These are phyloP conservation scores for Pseudognaphalium luteoalbum DNA, from an alignment of 129 eudicot genomes.

Conservation along the genomic window DNA sequence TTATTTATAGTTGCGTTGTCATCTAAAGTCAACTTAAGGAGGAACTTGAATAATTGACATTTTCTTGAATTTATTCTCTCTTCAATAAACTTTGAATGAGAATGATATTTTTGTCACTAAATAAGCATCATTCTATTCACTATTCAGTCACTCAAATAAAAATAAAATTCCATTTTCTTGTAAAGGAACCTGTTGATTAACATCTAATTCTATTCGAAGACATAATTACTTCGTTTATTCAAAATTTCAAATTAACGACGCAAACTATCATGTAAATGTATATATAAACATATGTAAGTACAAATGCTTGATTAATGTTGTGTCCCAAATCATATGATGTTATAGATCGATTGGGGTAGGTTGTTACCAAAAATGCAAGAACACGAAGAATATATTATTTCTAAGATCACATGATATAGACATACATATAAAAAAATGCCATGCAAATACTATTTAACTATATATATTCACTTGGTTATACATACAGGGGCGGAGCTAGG, in stretches of 20 bases:
- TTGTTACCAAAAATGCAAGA: constrained; percentile 25
- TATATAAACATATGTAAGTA: neutral
- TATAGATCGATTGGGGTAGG: neutral
- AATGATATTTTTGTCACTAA: neutral
- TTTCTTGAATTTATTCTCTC: constrained; percentile 16
- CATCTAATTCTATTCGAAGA: neutral
- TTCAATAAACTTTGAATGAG: neutral
- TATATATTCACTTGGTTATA: neutral
- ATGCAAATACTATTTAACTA: constrained; percentile 21
- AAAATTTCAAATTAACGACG: no score
- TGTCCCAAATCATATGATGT: neutral
- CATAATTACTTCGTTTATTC: neutral
- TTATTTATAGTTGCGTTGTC: neutral
- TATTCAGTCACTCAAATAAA: neutral
- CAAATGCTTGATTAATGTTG: no score
- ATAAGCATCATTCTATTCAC: neutral
- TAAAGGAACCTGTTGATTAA: neutral
- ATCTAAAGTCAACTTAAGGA: constrained; percentile 32
- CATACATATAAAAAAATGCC: constrained; percentile 19
- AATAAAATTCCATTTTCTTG: neutral
- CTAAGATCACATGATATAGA: constrained; percentile 12
- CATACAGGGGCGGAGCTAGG: no score
- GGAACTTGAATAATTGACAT: constrained; percentile 14
- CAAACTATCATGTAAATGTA: no score
- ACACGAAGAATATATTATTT: neutral